Base-by-base conservation (phyloP, 2,329 filamentous ascomycete species). In the Blumeria hordei region DNA sequence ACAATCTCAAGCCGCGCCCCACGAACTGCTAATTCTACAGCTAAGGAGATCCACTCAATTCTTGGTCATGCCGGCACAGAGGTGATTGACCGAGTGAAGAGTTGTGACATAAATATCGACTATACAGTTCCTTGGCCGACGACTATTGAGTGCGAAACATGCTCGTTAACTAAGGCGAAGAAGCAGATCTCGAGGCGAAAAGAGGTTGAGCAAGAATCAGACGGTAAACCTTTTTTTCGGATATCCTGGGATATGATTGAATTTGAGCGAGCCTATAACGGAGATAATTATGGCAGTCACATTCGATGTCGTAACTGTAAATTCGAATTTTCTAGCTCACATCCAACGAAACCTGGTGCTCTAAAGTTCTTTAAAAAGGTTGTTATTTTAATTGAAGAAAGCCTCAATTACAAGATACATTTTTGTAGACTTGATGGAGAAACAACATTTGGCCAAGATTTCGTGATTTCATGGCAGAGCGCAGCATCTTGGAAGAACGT, bases 281-380 rank as follows among this genome's bases (percentile, higher is more conserved):
- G 34, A 50, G 47, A 50, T 34, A 50, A 50, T 50, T 50, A 50
- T 50, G 28, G 47, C n/a, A 50, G 47, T 14, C 47, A 50, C 47
- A 50, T 50, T 35, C 32, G 47, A 14, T 34, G 28, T 50, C 47
- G 32, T 6, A 14, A 33, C 34, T 33, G 35, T 34, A 14, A 14
- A 14, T 50, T n/a, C 35, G 21, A 50, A 16, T 50, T 50, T 21
- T 50, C 21, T 5, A 32, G 32, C 16, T 33, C 28, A 35, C 47
- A 50, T 16, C 21, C 47, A 34, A 50, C 21, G n/a, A 33, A 50
- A 11, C 47, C 47, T 12, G 47, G 47, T n/a, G 47, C 21, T 50
- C 21, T 45, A 12, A 3, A 50, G n/a, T 50, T 50, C 16, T 34
- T 50, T 5, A 14, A 34, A 35, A 34, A 50, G 35, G 35, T 34